Evolutionary conservation across 75 land plant genomes (phyloP), one percentile per base, ranked within the genome.

Genomic region (Pinus albicaulis): DNA sequence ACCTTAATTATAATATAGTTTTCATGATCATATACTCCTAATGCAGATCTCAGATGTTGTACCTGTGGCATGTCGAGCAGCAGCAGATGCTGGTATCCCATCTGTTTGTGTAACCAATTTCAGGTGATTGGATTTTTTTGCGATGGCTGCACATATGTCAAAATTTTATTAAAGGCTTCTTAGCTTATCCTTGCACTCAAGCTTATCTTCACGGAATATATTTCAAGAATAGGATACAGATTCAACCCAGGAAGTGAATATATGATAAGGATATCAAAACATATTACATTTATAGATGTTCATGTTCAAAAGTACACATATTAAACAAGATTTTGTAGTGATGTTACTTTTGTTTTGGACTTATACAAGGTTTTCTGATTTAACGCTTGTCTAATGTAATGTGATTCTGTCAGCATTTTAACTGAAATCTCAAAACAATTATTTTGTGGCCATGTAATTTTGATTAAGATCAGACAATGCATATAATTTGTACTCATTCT

Each of bases 1-100:
- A 48, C 12, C 53, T 48, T 48, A 48, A 10, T 48, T 48, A 48
- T 10, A 48, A 48, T 10, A 10, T 48, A 48, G 31, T 48, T 48
- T 48, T 48, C 53, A 48, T 48, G 53, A 48, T 48, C 53, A 10
- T 19, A 4, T 44, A 64, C 61, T 58, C 68, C 66, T 16, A 7
- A 52, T 72, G 59, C 78, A 96, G 99, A 89, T 92, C 17, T 92
- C 99, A 68, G 99, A 98, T 86, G 95, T 98, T 80, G 99, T 98
- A 77, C 95, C 99, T 72, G 92, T 98, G 70, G 99, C 96, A 74
- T 98, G 99, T 73, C 89, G 95, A 80, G 99, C 99, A 71, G 99
- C 99, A 78, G 92, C 91, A 68, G 92, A 92, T 83, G 99, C 98
- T 64, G 96, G 93, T 58, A 91, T 98, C 84, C 99, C 94, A 25